Conservation (phyloP, 768 basidiomycete genomes). For the Phylloporus sp. region DNA sequence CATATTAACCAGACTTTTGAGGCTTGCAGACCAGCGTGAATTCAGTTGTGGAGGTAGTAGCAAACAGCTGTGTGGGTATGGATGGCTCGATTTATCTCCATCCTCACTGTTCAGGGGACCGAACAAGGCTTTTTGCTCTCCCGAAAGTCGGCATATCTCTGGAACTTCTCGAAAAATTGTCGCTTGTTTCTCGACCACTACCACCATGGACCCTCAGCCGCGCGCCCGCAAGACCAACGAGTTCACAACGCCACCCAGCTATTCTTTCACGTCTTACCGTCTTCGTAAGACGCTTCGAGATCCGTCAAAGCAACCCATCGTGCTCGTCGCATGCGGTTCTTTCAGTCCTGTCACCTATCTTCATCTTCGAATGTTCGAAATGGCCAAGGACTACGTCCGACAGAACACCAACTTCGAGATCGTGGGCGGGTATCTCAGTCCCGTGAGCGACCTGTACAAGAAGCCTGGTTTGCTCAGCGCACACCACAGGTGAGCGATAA, state of each 20-base stretch:
- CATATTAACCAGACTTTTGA: too few species aligned
- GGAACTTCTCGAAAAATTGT: background rate
- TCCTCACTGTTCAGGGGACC: background rate
- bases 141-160: slow-evolving; percentile 7
- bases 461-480: slow-evolving; percentile 91
- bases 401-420: slow-evolving; percentile 93
- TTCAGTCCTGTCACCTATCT: slow-evolving; percentile 99
- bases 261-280: slow-evolving; percentile 65
- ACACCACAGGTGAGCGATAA: slow-evolving; percentile 69
- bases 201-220: slow-evolving; percentile 23
- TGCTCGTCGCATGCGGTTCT: slow-evolving; percentile 95
- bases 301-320: slow-evolving; percentile 74
- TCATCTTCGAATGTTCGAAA: slow-evolving; percentile 98
- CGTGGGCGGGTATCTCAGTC: slow-evolving; percentile 92
- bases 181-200: slow-evolving; percentile 1
- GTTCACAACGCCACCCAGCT: slow-evolving; percentile 65
- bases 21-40: too few species aligned
- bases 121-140: background rate
- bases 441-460: slow-evolving; percentile 95
- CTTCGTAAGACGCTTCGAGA: slow-evolving; percentile 56
- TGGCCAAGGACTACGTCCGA: slow-evolving; percentile 95
- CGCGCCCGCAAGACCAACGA: slow-evolving; percentile 17
- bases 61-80: slow-evolving; percentile 17
- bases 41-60: slow-evolving; percentile 2
- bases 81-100: slow-evolving; percentile 6